Conservation (phyloP, 176 grass and related monocot genomes). For the Microstegium vimineum region DNA sequence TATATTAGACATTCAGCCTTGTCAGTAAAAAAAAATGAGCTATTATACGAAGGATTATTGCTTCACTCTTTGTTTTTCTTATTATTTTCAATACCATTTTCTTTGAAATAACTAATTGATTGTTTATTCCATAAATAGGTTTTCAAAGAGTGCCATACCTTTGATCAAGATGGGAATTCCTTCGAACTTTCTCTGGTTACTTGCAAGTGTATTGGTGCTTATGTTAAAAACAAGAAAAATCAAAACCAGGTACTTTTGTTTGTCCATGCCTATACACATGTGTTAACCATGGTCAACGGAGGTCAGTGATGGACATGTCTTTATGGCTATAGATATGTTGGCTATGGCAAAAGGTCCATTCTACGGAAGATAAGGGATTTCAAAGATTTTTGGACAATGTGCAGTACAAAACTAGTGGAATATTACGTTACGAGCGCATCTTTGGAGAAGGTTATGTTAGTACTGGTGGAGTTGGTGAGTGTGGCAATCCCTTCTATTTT, state of each 20-base stretch:
- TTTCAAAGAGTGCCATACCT: constrained; percentile 76
- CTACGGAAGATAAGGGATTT: constrained; percentile 70
- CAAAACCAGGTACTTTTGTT: constrained; percentile 79
- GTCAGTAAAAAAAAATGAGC: neutral
- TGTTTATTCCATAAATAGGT: constrained; percentile 38
- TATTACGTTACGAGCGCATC: constrained; percentile 84
- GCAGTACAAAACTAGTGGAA: constrained; percentile 95
- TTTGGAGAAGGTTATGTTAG: constrained; percentile 97
- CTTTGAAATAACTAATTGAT: constrained; percentile 1
- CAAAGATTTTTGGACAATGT: constrained; percentile 96
- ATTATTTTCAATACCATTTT: neutral
- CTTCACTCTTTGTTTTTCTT: neutral
- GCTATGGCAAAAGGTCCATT: constrained; percentile 84
- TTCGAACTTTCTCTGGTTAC: constrained; percentile 87
- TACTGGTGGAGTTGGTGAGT: constrained; percentile 88
- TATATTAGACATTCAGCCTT: neutral
- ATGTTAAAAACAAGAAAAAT: constrained; percentile 98
- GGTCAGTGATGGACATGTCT: constrained; percentile 4
- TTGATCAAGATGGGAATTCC: constrained; percentile 59
- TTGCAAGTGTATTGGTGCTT: constrained; percentile 88
- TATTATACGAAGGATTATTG: neutral
- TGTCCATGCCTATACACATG: constrained; percentile 11
- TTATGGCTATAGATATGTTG: constrained; percentile 64
- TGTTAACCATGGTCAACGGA: neutral
- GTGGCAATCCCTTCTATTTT: neutral